phyloP scores from a whole-genome alignment of 306 rosid species.

The Hippophae gyantsensis region DNA sequence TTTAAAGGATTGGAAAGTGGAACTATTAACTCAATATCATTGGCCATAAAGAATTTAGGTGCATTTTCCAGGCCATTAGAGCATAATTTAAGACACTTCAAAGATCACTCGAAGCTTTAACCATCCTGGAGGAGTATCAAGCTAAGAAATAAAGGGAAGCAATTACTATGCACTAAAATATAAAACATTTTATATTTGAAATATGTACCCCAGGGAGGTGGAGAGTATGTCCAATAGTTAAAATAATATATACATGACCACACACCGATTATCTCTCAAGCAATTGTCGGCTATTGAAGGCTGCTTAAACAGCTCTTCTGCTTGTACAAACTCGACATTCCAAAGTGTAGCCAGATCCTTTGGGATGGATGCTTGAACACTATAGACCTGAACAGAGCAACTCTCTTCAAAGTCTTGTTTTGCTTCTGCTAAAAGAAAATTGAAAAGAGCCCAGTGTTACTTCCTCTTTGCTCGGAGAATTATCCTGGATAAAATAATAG shows the following conservation, averaged over 20 bases:
- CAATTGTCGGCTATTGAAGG: constrained; percentile 59
- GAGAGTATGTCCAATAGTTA: neutral
- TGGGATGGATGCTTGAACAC: constrained; percentile 87
- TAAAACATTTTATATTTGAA: no score
- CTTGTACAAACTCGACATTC: constrained; percentile 90
- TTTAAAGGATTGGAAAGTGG: neutral
- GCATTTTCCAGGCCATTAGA: neutral
- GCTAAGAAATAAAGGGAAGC: no score
- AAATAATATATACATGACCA: neutral
- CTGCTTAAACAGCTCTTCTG: constrained; percentile 85
- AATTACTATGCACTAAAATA: no score
- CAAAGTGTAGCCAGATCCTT: constrained; percentile 86
- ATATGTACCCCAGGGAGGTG: no score
- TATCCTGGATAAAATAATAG: neutral
- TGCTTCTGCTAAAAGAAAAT: constrained; percentile 55
- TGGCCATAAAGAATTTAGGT: neutral
- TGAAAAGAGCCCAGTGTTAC: constrained; percentile 12
- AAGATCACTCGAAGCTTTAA: no score
- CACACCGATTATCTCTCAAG: constrained; percentile 84
- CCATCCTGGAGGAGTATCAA: neutral
- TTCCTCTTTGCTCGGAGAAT: constrained; percentile 12
- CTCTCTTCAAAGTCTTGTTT: constrained; percentile 65
- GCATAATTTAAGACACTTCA: no score
- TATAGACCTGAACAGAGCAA: constrained; percentile 81
- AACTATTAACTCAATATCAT: neutral